Evolutionary conservation across 2,329 filamentous ascomycete genomes (phyloP).

Genomic region (Fusarium papillatum): DNA sequence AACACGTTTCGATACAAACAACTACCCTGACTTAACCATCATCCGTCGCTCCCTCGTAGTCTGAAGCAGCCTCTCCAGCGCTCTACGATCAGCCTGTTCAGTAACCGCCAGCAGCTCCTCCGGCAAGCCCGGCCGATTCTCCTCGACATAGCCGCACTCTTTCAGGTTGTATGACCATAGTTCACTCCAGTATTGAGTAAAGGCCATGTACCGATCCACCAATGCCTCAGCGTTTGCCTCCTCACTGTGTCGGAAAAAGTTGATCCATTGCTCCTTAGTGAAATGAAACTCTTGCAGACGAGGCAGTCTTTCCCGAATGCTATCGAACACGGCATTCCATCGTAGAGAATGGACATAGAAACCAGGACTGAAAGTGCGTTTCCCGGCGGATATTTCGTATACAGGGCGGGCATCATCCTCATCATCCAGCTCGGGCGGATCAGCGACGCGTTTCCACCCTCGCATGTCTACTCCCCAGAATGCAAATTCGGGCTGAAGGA

Average conservation of each 20-base stretch:
- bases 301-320: constrained; percentile 20
- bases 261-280: rapidly evolving
- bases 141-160: background rate
- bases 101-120: background rate
- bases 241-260: background rate
- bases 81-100: background rate
- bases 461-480: background rate
- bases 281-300: background rate
- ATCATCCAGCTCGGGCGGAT: background rate
- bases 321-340: constrained; percentile 40
- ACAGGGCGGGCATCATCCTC: background rate
- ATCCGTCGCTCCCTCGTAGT: background rate
- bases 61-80: background rate
- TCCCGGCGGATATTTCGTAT: background rate
- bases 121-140: constrained; percentile 8
- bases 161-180: background rate
- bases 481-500: rapidly evolving
- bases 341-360: background rate
- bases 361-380: background rate
- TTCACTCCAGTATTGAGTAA: background rate
- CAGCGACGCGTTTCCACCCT: constrained; percentile 22
- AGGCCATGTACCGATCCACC: background rate
- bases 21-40: background rate
- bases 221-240: background rate
- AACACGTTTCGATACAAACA: background rate